phyloP scores from a whole-genome alignment of 1,284 basidiomycete species.

The Ceratobasidium sp. region DNA sequence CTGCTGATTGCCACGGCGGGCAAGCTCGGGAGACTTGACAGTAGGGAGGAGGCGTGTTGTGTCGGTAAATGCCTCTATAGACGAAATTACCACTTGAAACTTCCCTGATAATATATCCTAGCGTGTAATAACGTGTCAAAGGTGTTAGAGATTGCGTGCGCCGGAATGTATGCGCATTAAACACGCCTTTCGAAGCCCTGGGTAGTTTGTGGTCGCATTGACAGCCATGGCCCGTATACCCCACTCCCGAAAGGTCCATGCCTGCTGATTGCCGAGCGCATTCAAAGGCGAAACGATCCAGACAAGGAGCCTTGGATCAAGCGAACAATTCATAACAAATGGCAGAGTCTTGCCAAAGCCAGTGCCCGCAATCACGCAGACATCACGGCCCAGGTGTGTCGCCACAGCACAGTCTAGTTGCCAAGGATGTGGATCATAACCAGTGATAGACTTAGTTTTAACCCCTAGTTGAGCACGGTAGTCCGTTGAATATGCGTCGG shows the following conservation, averaged over 20 bases:
- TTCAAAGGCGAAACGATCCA: constrained; percentile 16
- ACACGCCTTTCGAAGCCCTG: not conserved
- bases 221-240: constrained; percentile 1
- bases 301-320: not conserved
- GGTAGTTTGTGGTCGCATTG: constrained; percentile 18
- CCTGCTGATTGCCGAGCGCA: constrained; percentile 15
- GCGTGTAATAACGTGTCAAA: not conserved
- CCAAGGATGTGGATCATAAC: not conserved
- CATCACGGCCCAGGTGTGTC: not conserved
- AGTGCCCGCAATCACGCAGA: constrained; percentile 22
- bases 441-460: not conserved
- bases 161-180: not conserved
- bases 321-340: constrained; percentile 7
- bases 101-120: constrained; percentile 2
- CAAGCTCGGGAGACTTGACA: not conserved
- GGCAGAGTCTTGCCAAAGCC: constrained; percentile 28
- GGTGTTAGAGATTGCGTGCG: not conserved
- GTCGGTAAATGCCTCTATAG: constrained; percentile 16
- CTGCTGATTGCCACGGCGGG: not conserved
- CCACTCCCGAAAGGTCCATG: not conserved
- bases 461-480: not conserved
- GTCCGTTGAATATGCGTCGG: not conserved
- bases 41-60: not conserved
- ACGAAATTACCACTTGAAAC: constrained; percentile 26
- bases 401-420: constrained; percentile 24